phyloP scores from a whole-genome alignment of 2,329 filamentous ascomycete genomes.

The Tolypocladium endophyticum region DNA sequence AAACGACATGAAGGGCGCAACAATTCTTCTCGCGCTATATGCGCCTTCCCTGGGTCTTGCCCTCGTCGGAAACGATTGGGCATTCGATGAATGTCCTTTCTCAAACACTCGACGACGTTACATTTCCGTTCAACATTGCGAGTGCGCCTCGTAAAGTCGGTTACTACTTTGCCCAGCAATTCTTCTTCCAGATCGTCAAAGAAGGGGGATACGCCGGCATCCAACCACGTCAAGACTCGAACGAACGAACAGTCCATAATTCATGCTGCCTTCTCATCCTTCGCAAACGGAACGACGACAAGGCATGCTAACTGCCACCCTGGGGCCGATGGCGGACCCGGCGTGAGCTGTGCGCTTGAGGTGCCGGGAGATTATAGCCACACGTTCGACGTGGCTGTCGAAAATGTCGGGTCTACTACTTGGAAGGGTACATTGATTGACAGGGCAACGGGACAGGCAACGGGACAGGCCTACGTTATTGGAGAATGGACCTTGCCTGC shows the following conservation, averaged over 20 bases:
- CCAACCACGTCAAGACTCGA: conserved; percentile 7
- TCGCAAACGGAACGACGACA: conserved; percentile 7
- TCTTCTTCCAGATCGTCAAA: conserved; percentile 4
- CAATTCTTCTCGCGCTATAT: not conserved
- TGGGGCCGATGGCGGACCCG: conserved; percentile 15
- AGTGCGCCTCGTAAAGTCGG: conserved; percentile 7
- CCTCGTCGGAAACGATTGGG: not conserved
- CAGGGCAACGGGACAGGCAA: no score
- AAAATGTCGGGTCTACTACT: conserved; percentile 6
- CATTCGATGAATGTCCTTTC: not conserved
- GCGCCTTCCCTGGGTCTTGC: not conserved
- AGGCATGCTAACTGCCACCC: conserved; percentile 9
- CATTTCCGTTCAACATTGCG: conserved; percentile 11
- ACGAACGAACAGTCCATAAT: conserved; percentile 6
- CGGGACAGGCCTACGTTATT: conserved; percentile 3
- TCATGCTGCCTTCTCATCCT: conserved; percentile 12
- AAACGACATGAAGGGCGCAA: not conserved
- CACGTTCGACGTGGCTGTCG: conserved; percentile 9
- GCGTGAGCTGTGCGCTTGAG: conserved; percentile 11
- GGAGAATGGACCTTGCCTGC: conserved; percentile 11
- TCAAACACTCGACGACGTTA: conserved; percentile 8
- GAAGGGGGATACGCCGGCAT: conserved; percentile 10
- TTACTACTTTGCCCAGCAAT: conserved; percentile 14
- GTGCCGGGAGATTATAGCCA: conserved; percentile 8
- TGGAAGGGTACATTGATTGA: conserved; percentile 13